Base-by-base conservation (phyloP, 129 eudicot genomes). In the Chrysanthemum lavandulifolium region DNA sequence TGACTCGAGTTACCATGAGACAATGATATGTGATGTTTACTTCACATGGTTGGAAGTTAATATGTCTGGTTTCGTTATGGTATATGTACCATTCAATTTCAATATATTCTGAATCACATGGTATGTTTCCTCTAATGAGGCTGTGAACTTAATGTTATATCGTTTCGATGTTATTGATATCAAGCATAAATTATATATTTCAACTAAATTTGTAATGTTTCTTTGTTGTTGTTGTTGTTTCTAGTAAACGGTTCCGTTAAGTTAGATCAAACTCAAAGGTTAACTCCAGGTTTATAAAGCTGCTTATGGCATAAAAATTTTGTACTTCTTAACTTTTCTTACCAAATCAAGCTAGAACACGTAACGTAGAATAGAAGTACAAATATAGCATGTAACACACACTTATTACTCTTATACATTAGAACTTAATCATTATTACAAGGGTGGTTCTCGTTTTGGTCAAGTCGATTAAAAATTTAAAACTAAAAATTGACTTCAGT, bases 91-190 rank as follows among this genome's bases (percentile, higher is more conserved):
- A 19, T 65, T 74, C 54, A 55, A 62, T 61, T 13, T 50, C 29
- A 18, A 40, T 61, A 52, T 60, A 10, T 63, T 9, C 3, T 21
- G 56, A 70, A 70, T 70, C 72, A 78, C 47, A 61, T 70, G 54
- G 76, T 70, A 62, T 70, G 67, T 70, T 62, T 70, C 58, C 72
- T 71, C 33, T 67, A 66, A 65, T 49, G 74, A 58, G 68, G 74
- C 13, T 73, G 63, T 73, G 61, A 51, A 62, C 62, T 63, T 73
- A 13, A 63, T 12, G 27, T 50, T 55, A 29, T 65, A 71, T 78
- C 53, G 25, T 71, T 71, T 72, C 9, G 58, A 62, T 77, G 50
- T 69, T 52, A 61, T n/a, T 52, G 15, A 13, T 3, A 15, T 10
- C 43, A 45, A 67, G 47, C 49, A 45, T 15, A 60, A 76, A 69